Base-by-base conservation (phyloP, 352 stramenopile species). In the Thalassiosira livingstoniorum region DNA sequence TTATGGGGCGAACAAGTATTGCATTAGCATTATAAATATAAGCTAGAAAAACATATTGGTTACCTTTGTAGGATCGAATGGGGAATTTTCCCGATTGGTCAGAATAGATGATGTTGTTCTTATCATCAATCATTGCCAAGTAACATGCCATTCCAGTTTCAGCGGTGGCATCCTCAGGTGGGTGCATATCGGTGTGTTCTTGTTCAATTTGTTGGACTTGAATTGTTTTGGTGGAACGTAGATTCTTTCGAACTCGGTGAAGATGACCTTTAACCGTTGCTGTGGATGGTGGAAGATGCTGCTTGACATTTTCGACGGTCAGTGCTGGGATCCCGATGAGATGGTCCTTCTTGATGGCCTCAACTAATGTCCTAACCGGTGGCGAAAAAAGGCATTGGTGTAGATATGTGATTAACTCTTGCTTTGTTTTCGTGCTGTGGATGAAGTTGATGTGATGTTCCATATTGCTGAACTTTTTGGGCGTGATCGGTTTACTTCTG, bases 21-120 rank as follows among this genome's bases (percentile, higher is more conserved):
- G 31, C 39, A 42, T 90, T 90, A 0, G n/a, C 62, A 18, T 87
- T 66, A 43, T 85, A 82, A 29, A 78, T 60, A 43, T 91, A 91
- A 0, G 74, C 29, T 1, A 86, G 34, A 11, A 88, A 64, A n/a
- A 81, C 51, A 31, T 80, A 81, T 29, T 75, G 54, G 21, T 81
- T 68, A 21, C 81, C 81, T n/a, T 85, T 42, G 4, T 73, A 37
- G 1, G 75, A 76, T 25, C 4, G 2, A 13, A 32, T n/a, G 31
- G 80, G 75, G 27, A 87, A 58, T 0, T 25, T 31, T 1, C 74
- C 80, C 23, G 80, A 83, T 4, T 23, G n/a, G 32, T 83, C 74
- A 0, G 73, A 80, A 35, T 80, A 82, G 0, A 82, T 63, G 13
- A 54, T 83, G 21, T 67, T 68, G 2, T 10, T 45, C 45, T 71